Evolutionary conservation across 2,329 filamentous ascomycete species (phyloP), one percentile per base, ranked within the genome.

Genomic region (Corniculantispora saksenae): DNA sequence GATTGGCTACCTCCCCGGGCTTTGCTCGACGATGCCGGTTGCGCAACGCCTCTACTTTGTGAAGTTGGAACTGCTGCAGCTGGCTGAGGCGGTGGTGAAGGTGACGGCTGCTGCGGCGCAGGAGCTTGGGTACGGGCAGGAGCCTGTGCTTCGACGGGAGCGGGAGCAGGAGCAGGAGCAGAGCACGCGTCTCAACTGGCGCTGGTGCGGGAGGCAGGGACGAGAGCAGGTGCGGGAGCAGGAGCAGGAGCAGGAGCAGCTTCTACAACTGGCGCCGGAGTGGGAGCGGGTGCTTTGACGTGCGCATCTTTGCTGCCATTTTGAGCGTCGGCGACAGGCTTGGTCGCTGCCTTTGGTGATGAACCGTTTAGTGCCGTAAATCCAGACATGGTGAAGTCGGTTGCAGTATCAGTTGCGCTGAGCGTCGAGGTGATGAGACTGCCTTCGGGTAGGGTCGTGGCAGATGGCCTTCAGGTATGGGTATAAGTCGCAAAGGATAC

Each of bases 331-430:
- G 38, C 27, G 19, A 43, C 56, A 38, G 47, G 47, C 27, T 66
- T 61, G 15, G 64, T 43, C 13, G 57, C 43, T 2, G 55, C 51
- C 56, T 80, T 83, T 54, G 80, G 82, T 66, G 81, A 83, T 70
- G 75, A 79, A 68, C 82, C 81, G 67, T 84, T 84, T n/a, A 85
- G 79, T 68, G 82, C 81, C 35, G 78, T 83, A 66, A 84, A 84
- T n/a, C 80, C 74, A 47, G 83, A 79, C 83, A 85, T 85, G 69
- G 70, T 15, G 29, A 23, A 8, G n/a, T 38, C 23, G 19, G 3
- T 53, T 32, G 32, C 47, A 10, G 45, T 13, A 43, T 23, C 8
- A 17, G 58, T 15, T 45, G 48, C 19, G 29, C 7, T 48, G 1
- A 13, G 29, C 32, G 32, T 40, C 40, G 13, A 40, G 47, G 23